Evolutionary conservation across 441 rosid genomes (phyloP).

Genomic region (Adansonia rubrostipa): DNA sequence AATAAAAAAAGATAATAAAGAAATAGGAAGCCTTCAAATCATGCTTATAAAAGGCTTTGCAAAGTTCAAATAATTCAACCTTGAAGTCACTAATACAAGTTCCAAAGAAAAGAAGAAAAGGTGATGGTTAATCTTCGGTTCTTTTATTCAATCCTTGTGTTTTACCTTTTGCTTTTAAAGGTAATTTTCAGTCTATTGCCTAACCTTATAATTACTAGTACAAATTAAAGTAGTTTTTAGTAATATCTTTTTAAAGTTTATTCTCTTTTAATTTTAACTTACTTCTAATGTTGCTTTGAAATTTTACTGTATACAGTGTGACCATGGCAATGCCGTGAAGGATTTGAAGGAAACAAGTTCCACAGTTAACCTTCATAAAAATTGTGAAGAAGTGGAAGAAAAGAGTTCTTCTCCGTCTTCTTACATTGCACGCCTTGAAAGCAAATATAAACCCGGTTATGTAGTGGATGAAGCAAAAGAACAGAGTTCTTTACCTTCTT

Average conservation of each 20-base stretch:
- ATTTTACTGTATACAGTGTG: background rate
- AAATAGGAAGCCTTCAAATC: background rate
- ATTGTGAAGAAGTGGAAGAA: background rate
- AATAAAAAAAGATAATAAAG: background rate
- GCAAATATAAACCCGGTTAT: background rate
- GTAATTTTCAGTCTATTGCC: background rate
- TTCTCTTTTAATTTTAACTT: background rate
- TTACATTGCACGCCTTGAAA: background rate
- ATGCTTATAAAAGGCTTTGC: slow-evolving; percentile 14
- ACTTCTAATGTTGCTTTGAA: background rate
- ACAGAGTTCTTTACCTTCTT: background rate
- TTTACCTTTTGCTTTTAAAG: background rate
- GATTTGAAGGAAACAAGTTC: background rate
- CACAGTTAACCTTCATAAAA: background rate
- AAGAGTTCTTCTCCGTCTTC: background rate
- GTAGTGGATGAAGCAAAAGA: no score
- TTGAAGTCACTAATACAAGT: background rate
- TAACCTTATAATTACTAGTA: background rate
- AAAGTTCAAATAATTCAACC: background rate
- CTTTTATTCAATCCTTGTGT: slow-evolving; percentile 1
- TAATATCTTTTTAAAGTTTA: no score
- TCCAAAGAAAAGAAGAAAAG: no score
- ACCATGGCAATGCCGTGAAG: slow-evolving; percentile 1
- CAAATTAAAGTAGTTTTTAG: background rate
- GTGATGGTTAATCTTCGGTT: slow-evolving; percentile 5